Conservation (phyloP, 1,284 basidiomycete species). For the Microbotryum silenes-acaulis region DNA sequence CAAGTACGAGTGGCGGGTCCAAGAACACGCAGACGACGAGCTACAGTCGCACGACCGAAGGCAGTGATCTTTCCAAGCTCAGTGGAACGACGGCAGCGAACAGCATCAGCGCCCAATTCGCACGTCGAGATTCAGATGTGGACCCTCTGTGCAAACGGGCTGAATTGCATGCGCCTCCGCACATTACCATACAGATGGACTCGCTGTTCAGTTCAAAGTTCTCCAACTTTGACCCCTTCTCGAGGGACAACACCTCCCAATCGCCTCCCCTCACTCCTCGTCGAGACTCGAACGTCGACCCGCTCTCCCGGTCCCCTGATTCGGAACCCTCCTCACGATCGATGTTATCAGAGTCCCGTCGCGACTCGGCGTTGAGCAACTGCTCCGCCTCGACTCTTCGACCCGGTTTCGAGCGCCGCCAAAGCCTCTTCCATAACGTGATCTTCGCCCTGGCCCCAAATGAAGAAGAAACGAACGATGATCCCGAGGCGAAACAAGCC, state of each 20-base stretch:
- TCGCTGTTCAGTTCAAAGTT: too few species aligned
- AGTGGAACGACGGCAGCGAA: too few species aligned
- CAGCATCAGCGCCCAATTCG: too few species aligned
- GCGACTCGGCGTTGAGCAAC: not conserved
- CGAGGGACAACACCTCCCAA: not conserved
- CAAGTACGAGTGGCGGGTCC: too few species aligned
- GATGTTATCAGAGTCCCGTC: not conserved
- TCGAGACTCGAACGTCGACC: not conserved
- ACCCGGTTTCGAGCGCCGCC: not conserved
- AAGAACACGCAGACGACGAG: too few species aligned
- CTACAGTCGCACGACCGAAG: not conserved
- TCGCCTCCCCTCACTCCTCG: not conserved
- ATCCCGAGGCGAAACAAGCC: not conserved
- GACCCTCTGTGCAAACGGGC: too few species aligned
- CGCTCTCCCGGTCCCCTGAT: not conserved
- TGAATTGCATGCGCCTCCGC: too few species aligned
- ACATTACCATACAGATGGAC: too few species aligned
- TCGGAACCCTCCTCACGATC: too few species aligned
- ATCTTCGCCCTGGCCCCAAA: constrained; percentile 2
- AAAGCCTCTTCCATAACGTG: constrained; percentile 2
- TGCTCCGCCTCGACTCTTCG: not conserved
- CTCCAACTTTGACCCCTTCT: too few species aligned
- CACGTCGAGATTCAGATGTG: too few species aligned
- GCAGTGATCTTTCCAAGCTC: too few species aligned
- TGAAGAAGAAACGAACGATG: not conserved